phyloP scores from a whole-genome alignment of 78 protist species.

The Monosiga brevicollis region DNA sequence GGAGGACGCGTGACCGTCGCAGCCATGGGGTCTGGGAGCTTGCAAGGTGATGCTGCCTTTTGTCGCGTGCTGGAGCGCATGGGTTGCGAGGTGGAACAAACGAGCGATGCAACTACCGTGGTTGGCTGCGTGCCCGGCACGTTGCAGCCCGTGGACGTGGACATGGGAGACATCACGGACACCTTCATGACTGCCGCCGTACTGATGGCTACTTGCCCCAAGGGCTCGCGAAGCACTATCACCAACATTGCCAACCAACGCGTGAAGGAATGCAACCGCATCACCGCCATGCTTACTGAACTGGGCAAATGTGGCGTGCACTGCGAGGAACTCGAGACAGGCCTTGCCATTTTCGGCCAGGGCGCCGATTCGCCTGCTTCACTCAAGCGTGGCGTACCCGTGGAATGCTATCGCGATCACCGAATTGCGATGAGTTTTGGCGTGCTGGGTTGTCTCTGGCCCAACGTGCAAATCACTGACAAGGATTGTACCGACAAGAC shows the following conservation, averaged over 20 bases:
- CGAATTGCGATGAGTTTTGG: slow-evolving; percentile 74
- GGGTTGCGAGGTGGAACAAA: slow-evolving; percentile 65
- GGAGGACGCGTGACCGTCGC: slow-evolving; percentile 31
- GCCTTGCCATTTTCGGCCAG: slow-evolving; percentile 39
- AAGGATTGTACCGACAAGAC: slow-evolving; percentile 70
- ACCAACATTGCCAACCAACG: slow-evolving; percentile 65
- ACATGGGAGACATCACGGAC: slow-evolving; percentile 61
- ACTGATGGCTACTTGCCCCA: slow-evolving; percentile 20
- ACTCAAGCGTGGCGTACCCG: neutral
- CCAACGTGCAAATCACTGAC: slow-evolving; percentile 40
- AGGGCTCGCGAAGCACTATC: slow-evolving; percentile 23
- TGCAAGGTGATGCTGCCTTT: slow-evolving; percentile 68
- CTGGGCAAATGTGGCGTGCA: slow-evolving; percentile 1
- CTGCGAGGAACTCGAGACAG: slow-evolving; percentile 43
- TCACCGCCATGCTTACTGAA: slow-evolving; percentile 42
- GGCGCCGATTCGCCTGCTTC: neutral
- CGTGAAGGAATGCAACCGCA: slow-evolving; percentile 71
- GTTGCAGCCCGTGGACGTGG: slow-evolving; percentile 29
- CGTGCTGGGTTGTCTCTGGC: slow-evolving; percentile 36
- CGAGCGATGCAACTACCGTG: slow-evolving; percentile 34
- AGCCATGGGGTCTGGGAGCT: slow-evolving; percentile 18
- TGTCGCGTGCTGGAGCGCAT: slow-evolving; percentile 32
- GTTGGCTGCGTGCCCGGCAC: slow-evolving; percentile 19
- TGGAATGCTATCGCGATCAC: slow-evolving; percentile 67
- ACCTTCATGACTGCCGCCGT: slow-evolving; percentile 75